A percentile compares a stretch with the other conserved stretches of the same genome.
phyloP scores from a whole-genome alignment of 2,329 filamentous ascomycete genomes.

The Berkeleyomyces basicola region DNA sequence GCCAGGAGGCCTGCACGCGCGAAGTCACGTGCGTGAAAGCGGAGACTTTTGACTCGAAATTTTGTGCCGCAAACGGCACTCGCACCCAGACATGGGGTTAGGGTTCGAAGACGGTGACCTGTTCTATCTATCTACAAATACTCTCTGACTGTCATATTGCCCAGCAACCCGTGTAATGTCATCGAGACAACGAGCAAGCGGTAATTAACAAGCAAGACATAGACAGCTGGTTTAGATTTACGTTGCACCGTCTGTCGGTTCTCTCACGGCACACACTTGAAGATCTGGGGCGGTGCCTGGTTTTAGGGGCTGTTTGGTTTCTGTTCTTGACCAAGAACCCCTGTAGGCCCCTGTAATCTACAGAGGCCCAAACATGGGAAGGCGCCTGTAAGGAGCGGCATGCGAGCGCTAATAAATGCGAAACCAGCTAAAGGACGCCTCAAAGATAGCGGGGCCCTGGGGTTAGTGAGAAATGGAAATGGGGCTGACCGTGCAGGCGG shows the following conservation, averaged over 20 bases:
- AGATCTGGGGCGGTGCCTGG: not conserved
- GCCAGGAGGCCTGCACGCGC: not conserved
- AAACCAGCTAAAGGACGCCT: not conserved
- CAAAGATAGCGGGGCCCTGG: not conserved
- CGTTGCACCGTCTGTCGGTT: not conserved
- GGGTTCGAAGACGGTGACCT: not conserved
- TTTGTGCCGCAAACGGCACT: not conserved
- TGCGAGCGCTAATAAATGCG: not conserved
- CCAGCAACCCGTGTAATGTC: too few species aligned
- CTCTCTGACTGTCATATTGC: not conserved
- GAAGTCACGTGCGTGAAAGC: not conserved
- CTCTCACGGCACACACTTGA: not conserved
- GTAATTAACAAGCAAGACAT: too few species aligned
- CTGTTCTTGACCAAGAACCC: not conserved
- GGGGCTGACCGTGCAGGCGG: not conserved
- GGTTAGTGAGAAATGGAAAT: not conserved
- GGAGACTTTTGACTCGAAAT: not conserved
- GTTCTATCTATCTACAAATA: not conserved
- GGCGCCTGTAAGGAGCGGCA: not conserved
- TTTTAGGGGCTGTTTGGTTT: not conserved
- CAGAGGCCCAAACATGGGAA: not conserved
- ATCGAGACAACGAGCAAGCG: too few species aligned
- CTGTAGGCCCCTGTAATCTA: not conserved
- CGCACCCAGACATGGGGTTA: not conserved
- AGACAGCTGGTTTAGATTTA: too few species aligned